Evolutionary conservation across 805 yeast genomes (phyloP), one percentile per base, ranked within the genome.

Genomic region (Yarrowia sp.): DNA sequence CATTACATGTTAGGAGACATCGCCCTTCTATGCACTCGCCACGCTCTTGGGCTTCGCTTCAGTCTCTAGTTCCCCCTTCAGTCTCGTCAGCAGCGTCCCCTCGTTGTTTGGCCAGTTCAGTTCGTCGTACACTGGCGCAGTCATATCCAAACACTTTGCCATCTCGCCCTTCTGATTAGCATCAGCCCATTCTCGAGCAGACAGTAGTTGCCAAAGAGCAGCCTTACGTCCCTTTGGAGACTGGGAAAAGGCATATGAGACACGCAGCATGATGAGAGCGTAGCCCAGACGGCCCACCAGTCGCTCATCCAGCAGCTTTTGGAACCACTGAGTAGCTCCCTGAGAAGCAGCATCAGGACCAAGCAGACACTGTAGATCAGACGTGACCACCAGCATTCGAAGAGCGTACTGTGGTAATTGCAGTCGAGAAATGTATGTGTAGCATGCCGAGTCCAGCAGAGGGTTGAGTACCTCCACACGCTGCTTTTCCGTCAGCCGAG

Each of bases 351-450:
- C 81, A 14, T 81, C 78, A 40, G 80, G 78, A 70, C 77, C 80
- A 56, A 78, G 74, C 60, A 76, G 70, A 65, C 83, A 79, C 71
- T 89, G 85, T n/a, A 92, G 79, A 73, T 93, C 98, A 0, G 91
- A 84, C 1, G 88, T 83, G 1, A 90, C 75, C 34, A 92, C 72
- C 55, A 89, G 79, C 43, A 92, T 83, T 69, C 96, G 82, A 13
- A 92, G 78, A 2, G 92, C 89, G 72, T 88, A 90, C 0, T 89
- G 84, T 70, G 87, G 88, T 70, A 88, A 79, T 58, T 86, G 86
- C 73, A 90, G 83, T 63, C 97, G 81, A 12, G 94, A 89, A 34
- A 86, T 80, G 74, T 88, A 91, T 0, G 95, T 86, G 74, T 91
- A 92, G 43, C 86, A 82, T 3, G 92, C 83, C 42, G 91, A 85